phyloP scores from a whole-genome alignment of 106 monocot species.

The Platanthera guangdongensis region DNA sequence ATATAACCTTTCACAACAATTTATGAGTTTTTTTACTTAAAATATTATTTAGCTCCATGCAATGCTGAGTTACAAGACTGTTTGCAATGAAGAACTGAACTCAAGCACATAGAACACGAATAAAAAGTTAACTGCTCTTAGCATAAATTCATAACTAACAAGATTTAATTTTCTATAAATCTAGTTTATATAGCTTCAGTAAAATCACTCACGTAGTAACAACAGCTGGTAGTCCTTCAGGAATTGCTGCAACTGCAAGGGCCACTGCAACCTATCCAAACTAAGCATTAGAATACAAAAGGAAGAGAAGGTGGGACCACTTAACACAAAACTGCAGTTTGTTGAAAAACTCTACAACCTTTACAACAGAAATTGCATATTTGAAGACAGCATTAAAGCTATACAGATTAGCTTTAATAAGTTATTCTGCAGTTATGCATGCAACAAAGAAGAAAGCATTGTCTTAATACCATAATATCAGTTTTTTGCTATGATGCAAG shows the following conservation, averaged over 20 bases:
- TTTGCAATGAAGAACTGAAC: background rate
- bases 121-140: background rate
- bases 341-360: background rate
- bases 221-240: slow-evolving; percentile 98
- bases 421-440: background rate
- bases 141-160: background rate
- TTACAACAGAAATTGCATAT: background rate
- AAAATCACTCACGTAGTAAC: slow-evolving; percentile 77
- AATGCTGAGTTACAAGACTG: background rate
- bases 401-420: background rate
- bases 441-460: background rate
- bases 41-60: background rate
- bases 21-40: background rate
- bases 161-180: background rate
- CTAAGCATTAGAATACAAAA: slow-evolving; percentile 9
- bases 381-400: background rate
- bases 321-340: background rate
- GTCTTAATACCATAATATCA: background rate
- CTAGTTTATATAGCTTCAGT: background rate
- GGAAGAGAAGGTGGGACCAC: background rate
- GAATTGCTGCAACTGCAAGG: slow-evolving; percentile 97
- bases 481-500: background rate
- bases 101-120: background rate
- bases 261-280: slow-evolving; percentile 84
- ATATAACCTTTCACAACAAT: background rate